Base-by-base conservation (phyloP, 2,329 filamentous ascomycete species). In the Paecilomyces dactylethromorphus region DNA sequence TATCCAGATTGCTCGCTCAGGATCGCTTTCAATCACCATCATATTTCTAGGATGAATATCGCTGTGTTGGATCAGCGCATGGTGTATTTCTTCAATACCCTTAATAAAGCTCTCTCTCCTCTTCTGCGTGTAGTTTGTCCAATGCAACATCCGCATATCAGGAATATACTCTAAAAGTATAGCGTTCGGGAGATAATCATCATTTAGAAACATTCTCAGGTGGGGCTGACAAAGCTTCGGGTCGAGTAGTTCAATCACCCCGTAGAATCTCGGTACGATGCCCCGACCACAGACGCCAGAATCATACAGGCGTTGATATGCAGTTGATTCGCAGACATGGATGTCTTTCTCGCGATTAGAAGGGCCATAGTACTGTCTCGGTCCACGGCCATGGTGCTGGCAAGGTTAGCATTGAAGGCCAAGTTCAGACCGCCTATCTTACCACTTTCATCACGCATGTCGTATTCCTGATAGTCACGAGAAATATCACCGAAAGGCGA, bases 381-480 rank as follows among this genome's bases (percentile, higher is more conserved):
- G 57, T 4, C 59, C 62, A 18, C 55, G 55, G 12, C 60, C 59
- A 54, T 57, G 59, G 32, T 63, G 61, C 59, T 63, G 21, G 13
- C 8, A 50, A 55, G 32, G 5, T 59, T 33, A 45, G 54, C 18
- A 24, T 39, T 53, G 12, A 26, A 13, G 24, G 3, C 18, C 12
- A 15, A 18, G 15, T 12, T n/a, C 2, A 54, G 2, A 13, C 2
- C 35, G 22, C 13, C 0, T 51, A 35, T 22, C 62, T 63, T 55
- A 65, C 64, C 55, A 66, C 64, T 56, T 66, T 66, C 63, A 66
- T 66, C 21, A 66, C 59, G 52, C 59, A 65, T 45, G 13, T 56
- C 24, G 55, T 33, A 15, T 31, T 32, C 18, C 39, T 31, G 31
- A 65, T 53, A 10, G 45, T 24, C 18, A 64, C 59, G 31, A 65